Conservation (phyloP, 1,284 basidiomycete species). For the Coriolopsis trogii region DNA sequence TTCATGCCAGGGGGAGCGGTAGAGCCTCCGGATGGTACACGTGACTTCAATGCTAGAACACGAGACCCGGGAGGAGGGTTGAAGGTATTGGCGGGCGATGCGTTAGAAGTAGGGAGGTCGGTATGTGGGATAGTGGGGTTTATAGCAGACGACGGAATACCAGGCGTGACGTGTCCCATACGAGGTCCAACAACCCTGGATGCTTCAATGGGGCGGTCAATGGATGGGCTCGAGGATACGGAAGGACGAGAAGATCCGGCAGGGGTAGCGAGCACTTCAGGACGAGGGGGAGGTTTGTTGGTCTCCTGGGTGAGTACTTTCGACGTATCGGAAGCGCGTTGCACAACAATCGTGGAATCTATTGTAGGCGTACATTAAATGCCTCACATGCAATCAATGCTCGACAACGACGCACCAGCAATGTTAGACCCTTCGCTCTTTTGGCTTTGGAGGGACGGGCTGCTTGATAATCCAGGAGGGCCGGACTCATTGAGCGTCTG, state of each 20-base stretch:
- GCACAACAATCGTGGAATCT: conserved; percentile 10
- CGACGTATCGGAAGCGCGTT: conserved; percentile 6
- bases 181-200: conserved; percentile 39
- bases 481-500: conserved; percentile 8
- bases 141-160: conserved; percentile 28
- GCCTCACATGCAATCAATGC: neutral
- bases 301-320: conserved; percentile 4
- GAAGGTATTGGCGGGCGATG: conserved; percentile 42
- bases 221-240: conserved; percentile 23
- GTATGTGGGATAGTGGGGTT: conserved; percentile 17
- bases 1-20: conserved; percentile 5
- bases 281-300: conserved; percentile 11
- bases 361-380: neutral
- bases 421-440: conserved; percentile 1
- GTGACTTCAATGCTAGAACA: conserved; percentile 65
- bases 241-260: conserved; percentile 15
- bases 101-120: conserved; percentile 24
- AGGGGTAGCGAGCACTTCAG: neutral
- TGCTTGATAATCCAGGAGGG: conserved; percentile 15
- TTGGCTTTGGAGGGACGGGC: conserved; percentile 14
- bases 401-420: conserved; percentile 5
- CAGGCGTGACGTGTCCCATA: conserved; percentile 32
- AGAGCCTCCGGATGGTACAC: conserved; percentile 35
- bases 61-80: conserved; percentile 73
- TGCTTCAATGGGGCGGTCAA: conserved; percentile 28